Base-by-base conservation (phyloP, 1,284 basidiomycete species). In the Coniferiporia sulphurascens region DNA sequence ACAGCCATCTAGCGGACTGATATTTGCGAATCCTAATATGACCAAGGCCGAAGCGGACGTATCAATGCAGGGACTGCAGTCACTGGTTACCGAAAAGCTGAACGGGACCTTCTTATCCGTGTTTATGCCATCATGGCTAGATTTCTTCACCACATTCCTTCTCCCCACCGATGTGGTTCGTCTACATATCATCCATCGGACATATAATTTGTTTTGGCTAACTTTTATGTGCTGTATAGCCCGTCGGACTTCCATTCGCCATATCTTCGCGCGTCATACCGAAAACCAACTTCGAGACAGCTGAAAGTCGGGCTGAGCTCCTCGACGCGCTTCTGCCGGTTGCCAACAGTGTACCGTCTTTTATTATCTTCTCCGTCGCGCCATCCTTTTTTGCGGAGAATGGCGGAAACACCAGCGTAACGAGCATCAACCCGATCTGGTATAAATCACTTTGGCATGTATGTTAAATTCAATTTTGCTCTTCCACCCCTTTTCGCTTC, bases 181-280 rank as follows among this genome's bases (percentile, higher is more conserved):
- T 52, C 17, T n/a, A 2, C 12, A 7, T 19, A 21, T 17, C 35
- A 10, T 19, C 34, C 5, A 8, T 10, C 32, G 19, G 17, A n/a
- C 17, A 8, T 17, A n/a, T n/a, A 8, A 12, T 46, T 19, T 4
- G 3, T 2, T 8, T 8, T 46, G 8, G 9, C 10, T 36, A 8
- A 52, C 19, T 12, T 17, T 15, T 10, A 41, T 41, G 51, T 6
- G 5, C 27, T 41, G 2, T 21, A 10, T 21, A 52, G 51, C 51
- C 51, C 36, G 51, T 52, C 21, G 51, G 51, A 3, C 19, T 52
- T 3, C 51, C 69, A n/a, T 65, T 76, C 12, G 75, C 75, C 2
- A 61, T 79, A 8, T 69, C 75, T 6, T 79, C 79, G 1, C 75
- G 77, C 1, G 69, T 80, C n/a, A 72, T 81, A 43, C 71, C 69